Percentiles rank a stretch among this genome's conserved stretches.
phyloP scores from a whole-genome alignment of 441 rosid genomes.

The Bocquillonia castaneifolia region DNA sequence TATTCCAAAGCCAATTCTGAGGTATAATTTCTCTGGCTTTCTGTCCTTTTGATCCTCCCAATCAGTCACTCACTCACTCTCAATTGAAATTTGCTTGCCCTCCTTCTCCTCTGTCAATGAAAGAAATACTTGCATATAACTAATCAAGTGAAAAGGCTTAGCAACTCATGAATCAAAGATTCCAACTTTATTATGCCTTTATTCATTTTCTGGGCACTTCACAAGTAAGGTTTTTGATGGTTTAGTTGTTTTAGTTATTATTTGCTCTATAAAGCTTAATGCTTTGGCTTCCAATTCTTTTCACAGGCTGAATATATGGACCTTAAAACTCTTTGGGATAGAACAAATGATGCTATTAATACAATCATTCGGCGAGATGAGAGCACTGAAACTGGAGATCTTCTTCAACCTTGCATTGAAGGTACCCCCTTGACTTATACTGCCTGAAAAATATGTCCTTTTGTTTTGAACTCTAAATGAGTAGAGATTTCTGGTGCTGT shows the following conservation, averaged over 20 bases:
- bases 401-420: slow-evolving; percentile 98
- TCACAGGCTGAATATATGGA: slow-evolving; percentile 75
- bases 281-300: slow-evolving; percentile 22
- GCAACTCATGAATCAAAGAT: neutral
- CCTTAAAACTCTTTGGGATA: slow-evolving; percentile 76
- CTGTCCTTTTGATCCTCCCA: neutral
- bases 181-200: slow-evolving; percentile 16
- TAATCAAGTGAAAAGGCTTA: neutral
- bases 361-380: slow-evolving; percentile 84
- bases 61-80: neutral
- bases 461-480: neutral
- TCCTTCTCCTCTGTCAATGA: neutral
- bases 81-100: slow-evolving; percentile 6
- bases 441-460: slow-evolving; percentile 1
- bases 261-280: slow-evolving; percentile 1
- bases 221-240: slow-evolving; percentile 1
- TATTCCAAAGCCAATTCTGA: slow-evolving; percentile 97
- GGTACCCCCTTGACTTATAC: slow-evolving; percentile 35
- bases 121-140: too few species aligned
- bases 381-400: slow-evolving; percentile 71
- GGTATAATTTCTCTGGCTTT: slow-evolving; percentile 29
- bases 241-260: slow-evolving; percentile 13
- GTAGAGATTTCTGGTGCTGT: neutral
- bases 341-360: slow-evolving; percentile 80
- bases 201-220: neutral